Base-by-base conservation (phyloP, 306 rosid genomes). In the Dryas drummondii region DNA sequence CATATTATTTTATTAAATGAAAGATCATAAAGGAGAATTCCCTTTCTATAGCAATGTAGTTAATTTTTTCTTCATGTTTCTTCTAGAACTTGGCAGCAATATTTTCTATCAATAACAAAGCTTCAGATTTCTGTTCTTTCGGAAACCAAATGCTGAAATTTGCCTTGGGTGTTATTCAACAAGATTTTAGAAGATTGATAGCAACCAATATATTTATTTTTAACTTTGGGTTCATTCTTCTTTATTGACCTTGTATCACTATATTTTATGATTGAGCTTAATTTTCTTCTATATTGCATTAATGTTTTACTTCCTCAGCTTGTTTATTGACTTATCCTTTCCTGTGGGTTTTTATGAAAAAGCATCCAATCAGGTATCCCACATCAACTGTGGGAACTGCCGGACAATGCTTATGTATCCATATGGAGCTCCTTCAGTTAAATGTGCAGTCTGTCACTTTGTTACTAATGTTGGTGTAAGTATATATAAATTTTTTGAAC, bases 381-480 rank as follows among this genome's bases (percentile, higher is more conserved):
- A 96, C 81, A 82, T 92, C 64, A 90, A 83, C 74, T 96, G 99
- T 70, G 99, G 91, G 73, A 96, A 85, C 81, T 96, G 99, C 85
- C 91, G 97, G 72, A 96, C 97, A 57, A 88, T 86, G 9, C 96
- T 96, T 77, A 85, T 96, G 93, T 96, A 90, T 84, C 97, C 99
- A 0, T 89, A 80, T 78, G 99, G 99, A 70, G 98, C 99, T 79
- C 96, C 99, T 40, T 96, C 99, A 44, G 99, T 96, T 81, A 96
- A 96, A 81, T 96, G 99, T 78, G 99, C 98, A 65, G 78, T 96
- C 71, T 96, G 99, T 83, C 99, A 96, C 48, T 92, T 79, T 83
- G 86, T 96, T 65, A 96, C 99, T 54, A 88, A 86, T 62, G 87
- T 82, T 79, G 83, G 81, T 76, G 99, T 96, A 85, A 92, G 99